A percentile compares a stretch with the other conserved stretches of the same genome.
These are phyloP conservation scores for Phylloporus sp. DNA, from an alignment of 768 basidiomycete genomes.

Conservation along the genomic window DNA sequence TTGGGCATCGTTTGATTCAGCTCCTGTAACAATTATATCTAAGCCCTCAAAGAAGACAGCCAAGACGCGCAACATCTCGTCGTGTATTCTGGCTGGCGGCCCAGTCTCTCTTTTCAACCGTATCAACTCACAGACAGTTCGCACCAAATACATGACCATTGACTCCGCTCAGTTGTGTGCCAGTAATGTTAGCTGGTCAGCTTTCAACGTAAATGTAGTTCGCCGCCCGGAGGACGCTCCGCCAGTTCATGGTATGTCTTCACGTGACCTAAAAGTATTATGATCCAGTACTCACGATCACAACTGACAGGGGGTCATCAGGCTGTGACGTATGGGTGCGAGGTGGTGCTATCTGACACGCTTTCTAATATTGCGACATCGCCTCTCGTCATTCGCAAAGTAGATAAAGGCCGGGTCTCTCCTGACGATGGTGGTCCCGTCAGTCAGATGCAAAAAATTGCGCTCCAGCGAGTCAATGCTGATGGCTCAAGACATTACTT, in stretches of 20 bases:
- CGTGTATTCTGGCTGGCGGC: slow-evolving; percentile 84
- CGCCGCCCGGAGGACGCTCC: slow-evolving; percentile 64
- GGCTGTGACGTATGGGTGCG: slow-evolving; percentile 89
- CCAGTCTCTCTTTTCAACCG: slow-evolving; percentile 93
- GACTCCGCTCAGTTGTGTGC: slow-evolving; percentile 80
- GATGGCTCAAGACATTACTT: slow-evolving; percentile 85
- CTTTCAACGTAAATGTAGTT: slow-evolving; percentile 89
- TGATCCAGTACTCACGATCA: slow-evolving; percentile 39
- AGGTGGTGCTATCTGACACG: slow-evolving; percentile 80
- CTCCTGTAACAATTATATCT: slow-evolving; percentile 91
- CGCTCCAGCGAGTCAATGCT: slow-evolving; percentile 76
- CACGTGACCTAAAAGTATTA: slow-evolving; percentile 46
- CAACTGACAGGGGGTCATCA: slow-evolving; percentile 57
- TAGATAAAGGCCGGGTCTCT: slow-evolving; percentile 86
- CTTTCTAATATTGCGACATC: slow-evolving; percentile 83
- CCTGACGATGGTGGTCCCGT: slow-evolving; percentile 89
- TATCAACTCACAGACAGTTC: slow-evolving; percentile 94
- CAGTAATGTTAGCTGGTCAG: slow-evolving; percentile 90
- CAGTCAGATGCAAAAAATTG: slow-evolving; percentile 96
- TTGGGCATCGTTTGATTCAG: slow-evolving; percentile 91
- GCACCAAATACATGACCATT: slow-evolving; percentile 96
- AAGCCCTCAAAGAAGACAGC: slow-evolving; percentile 97
- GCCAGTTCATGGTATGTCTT: slow-evolving; percentile 58
- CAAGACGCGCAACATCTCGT: slow-evolving; percentile 88
- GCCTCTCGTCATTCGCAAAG: slow-evolving; percentile 84